Conservation (phyloP, 345 rosid species). For the Balakata baccata region DNA sequence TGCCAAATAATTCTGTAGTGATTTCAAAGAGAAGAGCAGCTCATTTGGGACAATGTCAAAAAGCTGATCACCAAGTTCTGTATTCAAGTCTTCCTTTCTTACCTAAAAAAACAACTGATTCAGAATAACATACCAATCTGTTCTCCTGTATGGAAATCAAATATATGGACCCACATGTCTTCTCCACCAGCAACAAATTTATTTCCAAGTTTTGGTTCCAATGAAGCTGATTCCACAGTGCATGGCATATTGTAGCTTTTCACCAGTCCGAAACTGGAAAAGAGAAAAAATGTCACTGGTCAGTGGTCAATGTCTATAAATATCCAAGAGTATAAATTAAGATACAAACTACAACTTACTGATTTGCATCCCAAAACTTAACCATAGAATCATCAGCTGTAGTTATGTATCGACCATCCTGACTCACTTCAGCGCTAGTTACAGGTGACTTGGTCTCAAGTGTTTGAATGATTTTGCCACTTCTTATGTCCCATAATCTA, state of each 20-base stretch:
- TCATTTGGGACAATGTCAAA: neutral
- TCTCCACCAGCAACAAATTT: constrained; percentile 91
- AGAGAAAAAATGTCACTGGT: constrained; percentile 8
- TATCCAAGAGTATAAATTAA: neutral
- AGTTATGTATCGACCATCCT: constrained; percentile 86
- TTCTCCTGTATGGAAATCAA: constrained; percentile 79
- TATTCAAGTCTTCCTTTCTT: neutral
- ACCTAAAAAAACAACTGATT: neutral
- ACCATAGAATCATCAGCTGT: constrained; percentile 90
- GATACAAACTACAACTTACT: constrained; percentile 48
- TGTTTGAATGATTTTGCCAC: constrained; percentile 75
- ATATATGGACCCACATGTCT: constrained; percentile 79
- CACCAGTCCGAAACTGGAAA: constrained; percentile 73
- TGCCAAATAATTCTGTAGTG: neutral
- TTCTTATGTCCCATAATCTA: constrained; percentile 93
- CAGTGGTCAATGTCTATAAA: neutral
- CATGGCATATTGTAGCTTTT: constrained; percentile 92
- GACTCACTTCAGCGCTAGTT: constrained; percentile 95
- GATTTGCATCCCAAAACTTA: constrained; percentile 97
- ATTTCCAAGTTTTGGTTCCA: constrained; percentile 76
- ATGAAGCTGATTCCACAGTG: constrained; percentile 67
- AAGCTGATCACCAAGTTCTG: neutral
- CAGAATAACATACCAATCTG: constrained; percentile 49
- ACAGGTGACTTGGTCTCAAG: constrained; percentile 83
- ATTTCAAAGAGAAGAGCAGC: neutral